Evolutionary conservation across 768 basidiomycete genomes (phyloP), one percentile per base, ranked within the genome.

Genomic region (Calvatia gigantea): DNA sequence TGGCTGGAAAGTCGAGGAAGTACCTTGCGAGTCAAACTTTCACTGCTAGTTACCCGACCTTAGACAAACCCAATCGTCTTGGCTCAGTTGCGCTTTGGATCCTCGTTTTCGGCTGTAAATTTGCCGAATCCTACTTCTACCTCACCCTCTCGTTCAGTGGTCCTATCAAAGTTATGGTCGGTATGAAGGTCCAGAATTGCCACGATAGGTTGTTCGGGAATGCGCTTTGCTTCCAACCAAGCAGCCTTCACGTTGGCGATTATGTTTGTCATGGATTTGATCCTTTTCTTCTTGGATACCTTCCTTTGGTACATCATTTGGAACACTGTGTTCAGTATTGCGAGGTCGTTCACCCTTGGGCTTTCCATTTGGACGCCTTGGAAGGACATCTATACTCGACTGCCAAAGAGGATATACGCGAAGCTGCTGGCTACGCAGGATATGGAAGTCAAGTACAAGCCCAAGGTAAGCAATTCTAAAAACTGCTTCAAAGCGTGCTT

Each of bases 261-360:
- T 77, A 99, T 98, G 96, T 98, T 94, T 68, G 75, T 97, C 77
- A 98, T 98, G 96, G 97, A 98, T 67, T 75, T 99, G 44, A 85
- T 89, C 49, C 82, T 99, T 42, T 99, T 92, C 83, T 99, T 98
- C 83, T 79, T 99, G 71, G 97, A 99, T 75, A 99, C 97, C 6
- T 99, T 98, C 88, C 74, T 99, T 28, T 99, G 97, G 97, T 99
- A 95, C 68, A 95, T 98, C 74, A 98, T 98, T 67, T 98, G 96
- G 96, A 98, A 98, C 71, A 95, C 94, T 8, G 90, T 94, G 54
- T 90, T 91, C 74, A 89, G 87, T 66, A 91, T 95, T 63, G 88
- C 77, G 21, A 81, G 95, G 52, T 90, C 87, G 15, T 99, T 99
- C 72, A 77, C 83, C 21, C 80, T 98, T 48, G 97, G 96, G 6